Base-by-base conservation (phyloP, 1,284 basidiomycete genomes). In the Lentinula novae-zelandiae region DNA sequence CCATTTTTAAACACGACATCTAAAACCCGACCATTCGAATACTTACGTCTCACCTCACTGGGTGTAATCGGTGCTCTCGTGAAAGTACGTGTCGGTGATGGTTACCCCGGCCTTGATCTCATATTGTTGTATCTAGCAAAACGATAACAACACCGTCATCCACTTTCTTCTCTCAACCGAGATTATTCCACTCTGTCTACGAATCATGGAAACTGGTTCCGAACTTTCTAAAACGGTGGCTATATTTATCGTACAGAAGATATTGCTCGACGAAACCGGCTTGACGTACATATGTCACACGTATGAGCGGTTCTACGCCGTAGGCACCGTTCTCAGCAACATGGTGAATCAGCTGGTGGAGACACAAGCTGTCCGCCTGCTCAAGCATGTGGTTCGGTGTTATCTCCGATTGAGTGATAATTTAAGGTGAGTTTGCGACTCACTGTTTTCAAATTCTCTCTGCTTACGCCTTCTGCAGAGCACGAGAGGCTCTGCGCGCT, bases 231-330 rank as follows among this genome's bases (percentile, higher is more conserved):
- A 99, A 78, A 99, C 97, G 0, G 97, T 99, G 51, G 97, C 97
- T 53, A 99, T 99, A 71, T 99, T 99, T 76, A 99, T 99, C 70
- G 97, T 99, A 2, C 97, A 99, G 75, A 99, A 99, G 81, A 99
- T 99, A 67, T 82, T 99, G 20, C 83, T 99, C 58, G 97, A 99
- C 73, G 97, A 99, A 76, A 95, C 96, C 9, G 96, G 97, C 10
- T 77, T 99, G 63, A 96, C 95, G 33, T 99, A 99, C 75, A 99
- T 99, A 71, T 99, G 96, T 71, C 96, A 99, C 76, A 99, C 97
- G 15, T 99, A 99, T 75, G 97, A 99, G 75, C 85, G 97, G 53
- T 99, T 99, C 79, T 99, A 98, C 73, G 97, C 97, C 13, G 97
- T 99, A 57, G 96, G 96, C 9, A 98, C 96, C 2, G 97, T 99